Evolutionary conservation across 306 rosid species (phyloP).

Genomic region (Lagenaria siceraria): DNA sequence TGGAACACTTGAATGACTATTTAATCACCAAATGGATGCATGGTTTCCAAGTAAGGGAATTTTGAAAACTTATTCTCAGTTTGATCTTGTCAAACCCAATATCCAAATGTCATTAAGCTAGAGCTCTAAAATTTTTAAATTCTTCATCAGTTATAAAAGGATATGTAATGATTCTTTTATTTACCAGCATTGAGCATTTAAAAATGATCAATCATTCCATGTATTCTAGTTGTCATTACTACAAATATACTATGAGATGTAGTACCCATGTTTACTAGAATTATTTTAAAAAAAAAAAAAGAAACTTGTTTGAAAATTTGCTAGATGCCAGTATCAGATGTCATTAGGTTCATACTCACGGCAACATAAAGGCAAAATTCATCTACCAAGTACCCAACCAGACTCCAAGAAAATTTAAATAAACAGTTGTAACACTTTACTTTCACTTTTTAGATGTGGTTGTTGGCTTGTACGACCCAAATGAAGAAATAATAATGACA

Average conservation of each 20-base stretch:
- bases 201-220: background rate
- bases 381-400: background rate
- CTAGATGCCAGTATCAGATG: background rate
- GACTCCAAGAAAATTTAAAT: background rate
- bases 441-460: conserved; percentile 1
- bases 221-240: background rate
- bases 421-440: background rate
- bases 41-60: background rate
- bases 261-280: background rate
- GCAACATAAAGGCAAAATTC: background rate
- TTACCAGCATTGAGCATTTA: background rate
- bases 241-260: background rate
- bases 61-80: background rate
- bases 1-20: background rate
- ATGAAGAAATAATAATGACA: background rate
- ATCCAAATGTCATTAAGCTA: background rate
- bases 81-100: background rate
- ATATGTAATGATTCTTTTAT: background rate
- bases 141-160: background rate
- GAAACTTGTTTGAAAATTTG: background rate
- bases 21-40: background rate
- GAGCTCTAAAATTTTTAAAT: background rate
- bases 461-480: background rate
- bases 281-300: too few species aligned
- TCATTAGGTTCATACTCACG: background rate